These are phyloP conservation scores for Elsinoe fawcettii DNA, from an alignment of 2,329 filamentous ascomycete genomes.

Conservation along the genomic window DNA sequence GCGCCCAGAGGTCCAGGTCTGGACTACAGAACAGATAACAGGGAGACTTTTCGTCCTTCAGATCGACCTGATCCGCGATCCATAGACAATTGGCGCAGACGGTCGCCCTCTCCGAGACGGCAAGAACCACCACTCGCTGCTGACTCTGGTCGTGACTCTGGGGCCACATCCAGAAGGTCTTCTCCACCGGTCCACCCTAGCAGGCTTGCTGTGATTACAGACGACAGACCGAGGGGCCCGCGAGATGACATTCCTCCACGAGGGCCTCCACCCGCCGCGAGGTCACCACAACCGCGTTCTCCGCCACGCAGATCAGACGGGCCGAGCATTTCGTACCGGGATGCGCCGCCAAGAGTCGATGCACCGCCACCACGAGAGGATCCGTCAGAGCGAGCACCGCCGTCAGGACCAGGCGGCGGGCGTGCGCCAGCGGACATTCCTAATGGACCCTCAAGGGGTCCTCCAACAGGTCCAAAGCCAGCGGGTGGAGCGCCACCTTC, in stretches of 20 bases:
- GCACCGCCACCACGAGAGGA: constrained; percentile 19
- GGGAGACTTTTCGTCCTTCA: constrained; percentile 46
- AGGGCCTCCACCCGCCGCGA: constrained; percentile 23
- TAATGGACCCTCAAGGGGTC: constrained; percentile 25
- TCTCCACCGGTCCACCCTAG: constrained; percentile 53
- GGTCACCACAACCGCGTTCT: constrained; percentile 24
- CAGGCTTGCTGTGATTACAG: constrained; percentile 35
- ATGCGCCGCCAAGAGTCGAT: neutral
- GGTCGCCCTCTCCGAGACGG: constrained; percentile 45
- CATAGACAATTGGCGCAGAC: constrained; percentile 46
- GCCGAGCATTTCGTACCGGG: constrained; percentile 20
- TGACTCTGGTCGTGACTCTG: constrained; percentile 48
- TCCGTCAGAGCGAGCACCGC: constrained; percentile 23
- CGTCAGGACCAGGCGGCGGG: constrained; percentile 25
- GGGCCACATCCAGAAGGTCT: constrained; percentile 51
- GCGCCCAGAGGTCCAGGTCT: constrained; percentile 25
- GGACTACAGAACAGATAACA: constrained; percentile 43
- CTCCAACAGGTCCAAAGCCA: constrained; percentile 25
- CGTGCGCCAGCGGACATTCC: constrained; percentile 23
- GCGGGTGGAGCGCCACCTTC: constrained; percentile 17
- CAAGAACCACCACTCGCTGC: constrained; percentile 37
- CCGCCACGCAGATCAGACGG: constrained; percentile 33
- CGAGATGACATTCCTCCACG: constrained; percentile 18
- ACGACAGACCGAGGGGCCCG: constrained; percentile 25
- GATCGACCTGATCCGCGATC: constrained; percentile 42